Conservation (phyloP, 257 asterid genomes). For the Osmanthus fragrans region DNA sequence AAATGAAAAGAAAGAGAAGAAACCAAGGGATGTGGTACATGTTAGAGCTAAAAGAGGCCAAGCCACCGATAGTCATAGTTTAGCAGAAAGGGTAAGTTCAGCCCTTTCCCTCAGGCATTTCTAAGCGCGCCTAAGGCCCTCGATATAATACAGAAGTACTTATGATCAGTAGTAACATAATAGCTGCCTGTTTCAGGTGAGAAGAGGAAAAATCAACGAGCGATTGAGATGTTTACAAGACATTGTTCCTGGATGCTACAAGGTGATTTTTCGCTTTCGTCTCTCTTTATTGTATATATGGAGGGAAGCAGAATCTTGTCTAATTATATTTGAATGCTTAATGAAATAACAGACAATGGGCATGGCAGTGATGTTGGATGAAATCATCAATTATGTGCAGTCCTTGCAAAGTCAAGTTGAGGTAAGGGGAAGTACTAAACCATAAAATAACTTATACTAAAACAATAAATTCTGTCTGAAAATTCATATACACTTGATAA, state of each 20-base stretch:
- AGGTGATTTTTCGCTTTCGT: constrained; percentile 35
- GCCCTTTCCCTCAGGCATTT: no score
- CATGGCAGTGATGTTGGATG: constrained; percentile 95
- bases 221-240: constrained; percentile 78
- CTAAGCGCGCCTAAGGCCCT: not conserved
- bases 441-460: not conserved
- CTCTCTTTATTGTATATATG: not conserved
- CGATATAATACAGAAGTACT: not conserved
- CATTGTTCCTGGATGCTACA: constrained; percentile 94
- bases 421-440: constrained; percentile 39
- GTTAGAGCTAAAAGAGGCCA: constrained; percentile 94
- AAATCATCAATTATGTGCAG: constrained; percentile 82
- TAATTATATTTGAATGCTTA: not conserved
- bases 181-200: constrained; percentile 46
- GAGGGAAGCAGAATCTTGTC: not conserved
- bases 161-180: not conserved
- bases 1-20: constrained; percentile 46
- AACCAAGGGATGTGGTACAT: constrained; percentile 67
- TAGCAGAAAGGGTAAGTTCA: constrained; percentile 83
- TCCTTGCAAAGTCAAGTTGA: constrained; percentile 94
- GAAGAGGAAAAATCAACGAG: constrained; percentile 90
- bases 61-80: constrained; percentile 95
- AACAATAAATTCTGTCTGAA: not conserved
- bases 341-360: constrained; percentile 79
- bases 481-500: not conserved